Evolutionary conservation across 2,329 filamentous ascomycete genomes (phyloP), one percentile per base, ranked within the genome.

Genomic region (Fusarium secorum): DNA sequence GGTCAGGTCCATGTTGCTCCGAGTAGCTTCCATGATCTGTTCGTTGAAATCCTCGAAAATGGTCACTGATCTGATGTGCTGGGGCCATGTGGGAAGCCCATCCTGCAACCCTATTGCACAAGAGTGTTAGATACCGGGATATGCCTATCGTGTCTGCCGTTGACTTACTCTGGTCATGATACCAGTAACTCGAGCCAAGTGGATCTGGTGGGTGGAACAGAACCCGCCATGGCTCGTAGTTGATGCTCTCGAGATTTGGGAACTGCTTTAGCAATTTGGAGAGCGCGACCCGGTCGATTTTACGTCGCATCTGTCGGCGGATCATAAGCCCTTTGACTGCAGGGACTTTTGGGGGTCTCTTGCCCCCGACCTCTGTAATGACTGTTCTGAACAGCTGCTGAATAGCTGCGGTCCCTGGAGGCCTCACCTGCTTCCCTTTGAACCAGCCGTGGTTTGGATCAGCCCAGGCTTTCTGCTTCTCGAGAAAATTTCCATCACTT

Each of bases 11-110:
- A 32, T 8, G 17, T 24, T 14, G 9, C 17, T 41, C 7, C 30
- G 38, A n/a, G 30, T 10, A 35, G 36, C 36, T 28, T 54, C 24
- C 30, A 55, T 24, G 24, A 55, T 44, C 7, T 35, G 28, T 22
- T 55, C 36, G 30, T 60, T 60, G 24, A 55, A 60, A 20, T 55
- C 48, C 22, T 60, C 36, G 9, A 60, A 60, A 24, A 60, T 55
- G 6, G 36, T 20, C 14, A 30, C 20, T 28, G 48, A 60, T 42
- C 30, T 60, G 30, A 60, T 24, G 17, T 28, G 20, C n/a, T 55
- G 11, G 7, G 48, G 30, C 11, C 53, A 24, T 14, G 6, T 7
- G 6, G 10, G 5, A 15, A 51, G n/a, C 7, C n/a, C 14, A 33
- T 6, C 11, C n/a, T 20, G 26, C 18, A 28, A 11, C 8, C 10